Evolutionary conservation across 2,329 filamentous ascomycete species (phyloP).

Genomic region (Colletotrichum acutatum): DNA sequence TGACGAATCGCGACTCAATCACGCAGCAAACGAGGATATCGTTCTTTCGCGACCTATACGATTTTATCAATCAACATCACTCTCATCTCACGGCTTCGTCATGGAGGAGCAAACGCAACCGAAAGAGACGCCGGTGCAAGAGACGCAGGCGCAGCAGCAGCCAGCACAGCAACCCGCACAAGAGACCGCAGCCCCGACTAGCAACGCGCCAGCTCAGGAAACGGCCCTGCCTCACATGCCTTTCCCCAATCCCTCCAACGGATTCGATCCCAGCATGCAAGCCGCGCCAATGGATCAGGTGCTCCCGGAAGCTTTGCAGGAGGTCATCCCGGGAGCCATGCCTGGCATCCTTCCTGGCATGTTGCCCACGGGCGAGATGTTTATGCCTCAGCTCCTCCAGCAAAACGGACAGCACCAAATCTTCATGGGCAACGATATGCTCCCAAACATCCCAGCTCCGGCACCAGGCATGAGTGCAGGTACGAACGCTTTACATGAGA

Average conservation of each 20-base stretch:
- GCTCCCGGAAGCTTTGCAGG: conserved; percentile 35
- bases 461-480: conserved; percentile 44
- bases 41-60: background rate
- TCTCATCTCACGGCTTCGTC: background rate
- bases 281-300: conserved; percentile 35
- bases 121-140: conserved; percentile 19
- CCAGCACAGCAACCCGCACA: background rate
- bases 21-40: background rate
- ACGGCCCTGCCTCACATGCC: conserved; percentile 24
- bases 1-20: background rate
- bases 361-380: conserved; percentile 34
- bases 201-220: conserved; percentile 4
- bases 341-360: conserved; percentile 35
- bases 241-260: conserved; percentile 12
- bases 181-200: background rate
- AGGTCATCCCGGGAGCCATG: conserved; percentile 35
- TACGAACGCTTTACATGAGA: conserved; percentile 37
- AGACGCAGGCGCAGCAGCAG: background rate
- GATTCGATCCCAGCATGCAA: conserved; percentile 27
- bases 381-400: conserved; percentile 33
- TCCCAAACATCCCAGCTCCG: conserved; percentile 17
- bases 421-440: conserved; percentile 33
- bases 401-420: conserved; percentile 20
- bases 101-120: conserved; percentile 32
- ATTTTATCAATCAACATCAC: background rate